These are phyloP conservation scores for Hydnum rufescens DNA, from an alignment of 768 basidiomycete species.

Conservation along the genomic window DNA sequence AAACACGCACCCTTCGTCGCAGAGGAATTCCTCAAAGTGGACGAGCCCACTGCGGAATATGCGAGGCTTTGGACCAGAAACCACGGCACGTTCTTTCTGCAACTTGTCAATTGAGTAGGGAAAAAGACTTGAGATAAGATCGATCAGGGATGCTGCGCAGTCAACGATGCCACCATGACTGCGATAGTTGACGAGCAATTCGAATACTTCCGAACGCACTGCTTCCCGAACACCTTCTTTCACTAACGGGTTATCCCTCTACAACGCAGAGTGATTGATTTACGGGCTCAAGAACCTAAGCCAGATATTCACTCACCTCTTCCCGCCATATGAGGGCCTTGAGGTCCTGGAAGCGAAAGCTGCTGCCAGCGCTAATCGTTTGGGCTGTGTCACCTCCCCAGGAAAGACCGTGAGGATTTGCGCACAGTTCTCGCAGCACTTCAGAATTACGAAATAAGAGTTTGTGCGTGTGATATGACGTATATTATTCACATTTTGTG, in stretches of 20 bases:
- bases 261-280: not conserved
- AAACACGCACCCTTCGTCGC: not conserved
- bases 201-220: slow-evolving; percentile 21
- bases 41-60: slow-evolving; percentile 20
- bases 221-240: not conserved
- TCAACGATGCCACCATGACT: slow-evolving; percentile 57
- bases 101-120: slow-evolving; percentile 41
- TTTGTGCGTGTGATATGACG: not conserved
- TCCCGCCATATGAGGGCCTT: slow-evolving; percentile 44
- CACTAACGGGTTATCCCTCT: not conserved
- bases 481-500: slow-evolving; percentile 27
- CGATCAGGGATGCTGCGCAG: slow-evolving; percentile 43
- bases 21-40: not conserved
- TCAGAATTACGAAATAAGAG: not conserved
- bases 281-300: not conserved
- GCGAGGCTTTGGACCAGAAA: not conserved
- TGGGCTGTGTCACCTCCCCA: slow-evolving; percentile 73
- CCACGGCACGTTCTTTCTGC: slow-evolving; percentile 26
- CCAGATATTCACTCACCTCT: slow-evolving; percentile 25
- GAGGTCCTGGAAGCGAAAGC: slow-evolving; percentile 51
- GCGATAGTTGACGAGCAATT: slow-evolving; percentile 43
- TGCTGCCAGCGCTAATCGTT: slow-evolving; percentile 51
- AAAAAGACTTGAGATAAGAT: slow-evolving; percentile 40
- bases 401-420: slow-evolving; percentile 45
- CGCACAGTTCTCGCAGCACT: slow-evolving; percentile 46